Evolutionary conservation across 2,329 filamentous ascomycete genomes (phyloP).

Genomic region (Diaporthe aspalathi): DNA sequence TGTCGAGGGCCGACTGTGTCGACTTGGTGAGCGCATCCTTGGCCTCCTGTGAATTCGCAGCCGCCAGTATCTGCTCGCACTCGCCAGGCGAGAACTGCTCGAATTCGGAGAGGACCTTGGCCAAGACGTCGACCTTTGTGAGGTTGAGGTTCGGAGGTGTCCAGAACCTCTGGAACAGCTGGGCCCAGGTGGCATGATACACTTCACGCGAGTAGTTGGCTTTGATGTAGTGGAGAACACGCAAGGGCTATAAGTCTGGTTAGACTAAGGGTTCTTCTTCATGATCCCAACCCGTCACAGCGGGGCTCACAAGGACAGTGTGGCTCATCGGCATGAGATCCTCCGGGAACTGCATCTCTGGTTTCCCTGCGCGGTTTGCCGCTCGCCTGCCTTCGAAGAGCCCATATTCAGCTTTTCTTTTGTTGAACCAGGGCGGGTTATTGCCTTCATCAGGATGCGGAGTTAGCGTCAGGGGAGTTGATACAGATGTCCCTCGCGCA

Average conservation of each 20-base stretch:
- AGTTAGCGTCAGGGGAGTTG: background rate
- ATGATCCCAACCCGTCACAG: background rate
- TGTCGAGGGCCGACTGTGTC: slow-evolving; percentile 71
- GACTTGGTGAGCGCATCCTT: slow-evolving; percentile 59
- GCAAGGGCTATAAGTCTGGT: slow-evolving; percentile 59
- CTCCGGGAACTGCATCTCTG: slow-evolving; percentile 51
- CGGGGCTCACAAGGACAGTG: slow-evolving; percentile 53
- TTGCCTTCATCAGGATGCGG: slow-evolving; percentile 65
- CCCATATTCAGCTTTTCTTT: slow-evolving; percentile 73
- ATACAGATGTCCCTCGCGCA: background rate
- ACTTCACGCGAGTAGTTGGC: slow-evolving; percentile 58
- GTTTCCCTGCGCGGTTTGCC: slow-evolving; percentile 51
- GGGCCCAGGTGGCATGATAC: slow-evolving; percentile 65
- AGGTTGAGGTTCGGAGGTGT: slow-evolving; percentile 68
- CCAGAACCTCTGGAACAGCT: slow-evolving; percentile 73
- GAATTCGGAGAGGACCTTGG: slow-evolving; percentile 49
- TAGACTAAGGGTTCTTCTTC: background rate
- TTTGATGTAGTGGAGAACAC: slow-evolving; percentile 76
- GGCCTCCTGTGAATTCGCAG: slow-evolving; percentile 58
- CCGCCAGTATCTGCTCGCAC: slow-evolving; percentile 65
- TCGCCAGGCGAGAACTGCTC: slow-evolving; percentile 63
- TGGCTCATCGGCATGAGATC: slow-evolving; percentile 57
- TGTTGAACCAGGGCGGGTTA: slow-evolving; percentile 77
- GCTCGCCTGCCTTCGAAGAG: slow-evolving; percentile 55
- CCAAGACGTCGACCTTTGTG: slow-evolving; percentile 66